Conservation (phyloP, 495 filamentous ascomycete species). For the Beverwykella pulmonaria region DNA sequence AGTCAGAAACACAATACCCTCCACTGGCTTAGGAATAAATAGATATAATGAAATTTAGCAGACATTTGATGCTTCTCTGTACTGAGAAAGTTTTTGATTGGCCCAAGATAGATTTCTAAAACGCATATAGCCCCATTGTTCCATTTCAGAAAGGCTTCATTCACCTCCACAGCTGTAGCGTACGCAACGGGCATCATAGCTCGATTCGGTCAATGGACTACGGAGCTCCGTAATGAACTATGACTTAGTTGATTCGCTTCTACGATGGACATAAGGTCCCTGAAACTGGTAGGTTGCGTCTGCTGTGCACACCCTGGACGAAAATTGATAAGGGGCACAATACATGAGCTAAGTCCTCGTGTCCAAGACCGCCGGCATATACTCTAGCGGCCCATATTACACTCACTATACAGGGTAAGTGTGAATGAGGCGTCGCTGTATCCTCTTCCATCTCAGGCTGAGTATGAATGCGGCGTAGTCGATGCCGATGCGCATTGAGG, state of each 20-base stretch:
- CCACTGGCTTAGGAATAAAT: neutral
- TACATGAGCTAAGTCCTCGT: neutral
- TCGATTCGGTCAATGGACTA: neutral
- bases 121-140: neutral
- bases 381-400: neutral
- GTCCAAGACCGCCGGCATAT: neutral
- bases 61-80: neutral
- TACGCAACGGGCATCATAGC: neutral
- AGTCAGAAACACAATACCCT: neutral
- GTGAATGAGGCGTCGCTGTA: too few relatives aligned
- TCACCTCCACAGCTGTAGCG: constrained; percentile 7
- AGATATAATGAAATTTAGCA: neutral
- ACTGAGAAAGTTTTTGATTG: neutral
- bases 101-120: neutral
- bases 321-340: neutral
- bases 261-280: neutral
- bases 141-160: constrained; percentile 5
- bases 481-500: too few relatives aligned
- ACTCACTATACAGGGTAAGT: too few relatives aligned
- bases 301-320: neutral
- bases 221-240: neutral
- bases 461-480: too few relatives aligned
- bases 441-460: too few relatives aligned
- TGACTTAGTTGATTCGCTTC: neutral
- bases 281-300: constrained; percentile 6